Evolutionary conservation across 2,329 filamentous ascomycete genomes (phyloP).

Genomic region (Pseudogymnoascus sp.): DNA sequence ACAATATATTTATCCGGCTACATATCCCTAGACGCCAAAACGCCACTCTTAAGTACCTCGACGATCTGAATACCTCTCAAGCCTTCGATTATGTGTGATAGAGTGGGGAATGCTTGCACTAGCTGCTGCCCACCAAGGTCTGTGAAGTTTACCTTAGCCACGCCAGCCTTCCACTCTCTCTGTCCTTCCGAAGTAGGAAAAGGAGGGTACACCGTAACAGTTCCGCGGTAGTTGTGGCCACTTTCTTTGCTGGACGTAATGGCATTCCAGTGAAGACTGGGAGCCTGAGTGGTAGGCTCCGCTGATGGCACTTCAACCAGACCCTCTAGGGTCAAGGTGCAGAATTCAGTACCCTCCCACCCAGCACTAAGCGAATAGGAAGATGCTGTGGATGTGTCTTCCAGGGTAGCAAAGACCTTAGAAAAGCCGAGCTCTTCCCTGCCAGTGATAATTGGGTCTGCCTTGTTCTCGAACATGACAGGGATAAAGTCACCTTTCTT

Average conservation of each 20-base stretch:
- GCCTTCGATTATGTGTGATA: slow-evolving; percentile 19
- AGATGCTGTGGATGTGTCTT: slow-evolving; percentile 9
- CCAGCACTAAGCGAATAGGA: slow-evolving; percentile 18
- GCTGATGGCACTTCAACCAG: background rate
- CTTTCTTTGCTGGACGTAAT: background rate
- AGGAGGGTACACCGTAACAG: background rate
- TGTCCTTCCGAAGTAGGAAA: background rate
- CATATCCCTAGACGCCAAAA: background rate
- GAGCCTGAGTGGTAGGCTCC: background rate
- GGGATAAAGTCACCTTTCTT: slow-evolving; percentile 45
- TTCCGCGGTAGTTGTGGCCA: background rate
- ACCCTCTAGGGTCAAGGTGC: slow-evolving; percentile 14
- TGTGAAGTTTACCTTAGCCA: slow-evolving; percentile 17
- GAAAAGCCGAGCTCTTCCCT: slow-evolving; percentile 52
- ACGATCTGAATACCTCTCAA: slow-evolving; percentile 18
- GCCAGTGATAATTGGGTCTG: slow-evolving; percentile 53
- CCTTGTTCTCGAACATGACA: slow-evolving; percentile 47
- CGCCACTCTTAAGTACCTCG: slow-evolving; percentile 15
- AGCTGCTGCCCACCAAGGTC: slow-evolving; percentile 16
- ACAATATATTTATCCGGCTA: background rate
- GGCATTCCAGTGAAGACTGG: slow-evolving; percentile 9
- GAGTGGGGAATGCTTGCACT: slow-evolving; percentile 19
- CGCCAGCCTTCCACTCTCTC: slow-evolving; percentile 18
- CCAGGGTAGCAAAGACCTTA: slow-evolving; percentile 38
- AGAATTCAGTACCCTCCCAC: slow-evolving; percentile 21